Evolutionary conservation across 345 rosid species (phyloP).

Genomic region (Eucalyptus leucophloia): DNA sequence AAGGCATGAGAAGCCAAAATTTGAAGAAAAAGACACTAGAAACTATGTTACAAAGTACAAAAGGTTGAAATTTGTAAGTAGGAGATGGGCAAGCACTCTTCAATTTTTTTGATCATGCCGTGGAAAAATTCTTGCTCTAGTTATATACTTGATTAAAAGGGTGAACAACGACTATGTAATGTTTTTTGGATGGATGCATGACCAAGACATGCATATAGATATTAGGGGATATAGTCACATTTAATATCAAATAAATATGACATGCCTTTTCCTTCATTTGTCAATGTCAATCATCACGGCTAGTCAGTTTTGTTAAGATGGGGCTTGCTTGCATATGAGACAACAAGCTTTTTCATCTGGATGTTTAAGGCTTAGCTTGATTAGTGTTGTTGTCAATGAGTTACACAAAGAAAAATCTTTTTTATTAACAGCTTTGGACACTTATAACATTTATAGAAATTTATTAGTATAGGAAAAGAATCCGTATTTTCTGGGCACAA

Average conservation of each 20-base stretch:
- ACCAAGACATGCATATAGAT: rapidly evolving
- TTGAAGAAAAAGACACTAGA: neutral
- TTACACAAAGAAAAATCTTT: neutral
- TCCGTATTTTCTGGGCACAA: neutral
- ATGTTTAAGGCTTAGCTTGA: neutral
- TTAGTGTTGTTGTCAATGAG: neutral
- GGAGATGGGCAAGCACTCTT: neutral
- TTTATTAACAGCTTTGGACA: too few species aligned
- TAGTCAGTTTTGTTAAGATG: neutral
- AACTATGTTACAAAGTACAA: neutral
- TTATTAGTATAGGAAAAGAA: neutral
- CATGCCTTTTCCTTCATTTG: neutral
- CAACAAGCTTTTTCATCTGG: neutral
- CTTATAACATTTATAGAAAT: neutral
- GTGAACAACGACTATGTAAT: too few species aligned
- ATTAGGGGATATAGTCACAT: neutral
- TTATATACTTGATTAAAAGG: too few species aligned
- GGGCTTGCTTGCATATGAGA: neutral
- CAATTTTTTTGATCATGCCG: neutral
- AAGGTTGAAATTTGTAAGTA: neutral
- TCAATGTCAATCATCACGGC: rapidly evolving
- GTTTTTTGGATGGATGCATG: neutral
- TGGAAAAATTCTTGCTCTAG: neutral
- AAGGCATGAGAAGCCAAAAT: neutral
- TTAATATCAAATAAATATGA: too few species aligned